phyloP scores from a whole-genome alignment of 352 stramenopile genomes.

The Phytophthora europaea region DNA sequence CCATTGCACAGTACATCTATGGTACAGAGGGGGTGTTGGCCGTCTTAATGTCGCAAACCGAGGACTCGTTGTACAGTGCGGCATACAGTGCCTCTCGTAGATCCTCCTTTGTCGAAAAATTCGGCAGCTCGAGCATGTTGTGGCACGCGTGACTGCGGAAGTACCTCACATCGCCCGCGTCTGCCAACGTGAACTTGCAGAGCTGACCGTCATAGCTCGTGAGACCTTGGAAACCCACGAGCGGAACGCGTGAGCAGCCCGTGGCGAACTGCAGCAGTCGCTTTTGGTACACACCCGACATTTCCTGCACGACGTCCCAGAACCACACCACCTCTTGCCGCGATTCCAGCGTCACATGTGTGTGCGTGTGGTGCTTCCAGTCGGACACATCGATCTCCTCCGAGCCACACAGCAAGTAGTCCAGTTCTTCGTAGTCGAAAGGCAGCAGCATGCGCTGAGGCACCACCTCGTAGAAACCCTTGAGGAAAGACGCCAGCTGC shows the following conservation, averaged over 20 bases:
- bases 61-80: slow-evolving; percentile 52
- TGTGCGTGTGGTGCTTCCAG: slow-evolving; percentile 89
- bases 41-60: slow-evolving; percentile 8
- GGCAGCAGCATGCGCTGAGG: slow-evolving; percentile 93
- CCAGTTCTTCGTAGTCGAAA: slow-evolving; percentile 97
- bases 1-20: slow-evolving; percentile 23
- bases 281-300: slow-evolving; percentile 68
- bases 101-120: slow-evolving; percentile 90
- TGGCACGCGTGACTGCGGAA: slow-evolving; percentile 74
- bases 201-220: slow-evolving; percentile 81
- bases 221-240: slow-evolving; percentile 69
- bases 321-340: slow-evolving; percentile 47
- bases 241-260: slow-evolving; percentile 72
- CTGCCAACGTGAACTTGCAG: slow-evolving; percentile 68
- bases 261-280: slow-evolving; percentile 86
- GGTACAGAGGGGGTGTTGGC: slow-evolving; percentile 15
- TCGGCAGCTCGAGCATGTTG: slow-evolving; percentile 94
- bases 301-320: slow-evolving; percentile 89
- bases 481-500: slow-evolving; percentile 91
- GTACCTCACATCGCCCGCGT: slow-evolving; percentile 23
- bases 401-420: slow-evolving; percentile 95
- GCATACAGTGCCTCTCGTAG: slow-evolving; percentile 59
- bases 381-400: slow-evolving; percentile 94
- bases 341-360: slow-evolving; percentile 29
- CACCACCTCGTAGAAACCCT: slow-evolving; percentile 97